Percentiles rank a stretch among this genome's conserved stretches.
phyloP scores from a whole-genome alignment of 345 rosid species.

The Aegle marmelos region DNA sequence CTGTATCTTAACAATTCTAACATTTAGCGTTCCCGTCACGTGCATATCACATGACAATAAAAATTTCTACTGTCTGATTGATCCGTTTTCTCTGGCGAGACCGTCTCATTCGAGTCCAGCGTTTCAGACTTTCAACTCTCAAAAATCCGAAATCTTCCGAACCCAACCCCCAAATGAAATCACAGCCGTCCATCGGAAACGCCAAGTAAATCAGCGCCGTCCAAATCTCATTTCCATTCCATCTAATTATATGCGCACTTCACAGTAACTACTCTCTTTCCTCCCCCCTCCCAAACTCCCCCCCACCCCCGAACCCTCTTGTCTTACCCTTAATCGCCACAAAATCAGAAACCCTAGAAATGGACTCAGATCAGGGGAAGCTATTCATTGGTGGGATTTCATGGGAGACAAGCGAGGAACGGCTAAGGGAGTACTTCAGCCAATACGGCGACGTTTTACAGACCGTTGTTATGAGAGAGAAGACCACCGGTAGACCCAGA shows the following conservation, averaged over 20 bases:
- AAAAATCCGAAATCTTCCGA: background rate
- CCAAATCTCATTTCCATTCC: constrained; percentile 6
- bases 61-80: background rate
- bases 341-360: constrained; percentile 16
- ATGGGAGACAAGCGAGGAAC: constrained; percentile 84
- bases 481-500: constrained; percentile 65
- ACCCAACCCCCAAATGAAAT: background rate
- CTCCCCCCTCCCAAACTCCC: background rate
- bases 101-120: background rate
- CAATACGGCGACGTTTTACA: constrained; percentile 69
- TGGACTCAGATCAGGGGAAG: constrained; percentile 93
- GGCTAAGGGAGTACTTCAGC: constrained; percentile 60
- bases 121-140: background rate
- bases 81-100: background rate
- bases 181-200: constrained; percentile 19
- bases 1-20: no score
- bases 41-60: constrained; percentile 21
- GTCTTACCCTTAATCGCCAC: background rate
- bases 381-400: constrained; percentile 93
- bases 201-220: constrained; percentile 21
- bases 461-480: constrained; percentile 72
- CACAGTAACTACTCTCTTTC: background rate
- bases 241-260: background rate
- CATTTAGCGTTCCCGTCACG: background rate
- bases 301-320: background rate